Conservation (phyloP, 106 monocot species). For the Dendrobium catenatum region DNA sequence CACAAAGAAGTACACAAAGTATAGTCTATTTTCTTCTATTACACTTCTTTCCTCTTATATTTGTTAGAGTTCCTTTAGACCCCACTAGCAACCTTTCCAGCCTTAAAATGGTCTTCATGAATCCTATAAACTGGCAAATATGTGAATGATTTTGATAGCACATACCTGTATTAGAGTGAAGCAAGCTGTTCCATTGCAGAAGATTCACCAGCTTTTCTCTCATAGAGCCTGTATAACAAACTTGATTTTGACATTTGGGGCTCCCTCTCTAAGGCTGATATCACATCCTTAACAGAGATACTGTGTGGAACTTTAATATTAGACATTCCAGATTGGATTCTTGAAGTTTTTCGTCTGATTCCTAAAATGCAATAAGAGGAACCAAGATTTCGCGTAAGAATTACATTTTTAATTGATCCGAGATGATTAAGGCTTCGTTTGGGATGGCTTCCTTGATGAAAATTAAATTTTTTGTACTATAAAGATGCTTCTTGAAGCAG, state of each 20-base stretch:
- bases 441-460: too few species aligned
- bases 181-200: constrained; percentile 12
- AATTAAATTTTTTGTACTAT: too few species aligned
- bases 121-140: too few species aligned
- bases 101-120: too few species aligned
- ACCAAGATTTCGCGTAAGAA: background rate
- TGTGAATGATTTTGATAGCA: too few species aligned
- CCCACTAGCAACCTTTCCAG: too few species aligned
- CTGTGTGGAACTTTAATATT: constrained; percentile 30
- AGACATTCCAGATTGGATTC: constrained; percentile 5
- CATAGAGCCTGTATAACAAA: constrained; percentile 53
- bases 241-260: constrained; percentile 66
- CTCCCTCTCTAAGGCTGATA: constrained; percentile 69
- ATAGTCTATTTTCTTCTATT: too few species aligned
- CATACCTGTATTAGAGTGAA: background rate
- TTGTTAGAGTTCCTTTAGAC: too few species aligned
- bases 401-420: too few species aligned
- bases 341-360: constrained; percentile 31
- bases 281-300: constrained; percentile 67
- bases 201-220: constrained; percentile 20
- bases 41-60: too few species aligned
- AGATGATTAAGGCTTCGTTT: background rate
- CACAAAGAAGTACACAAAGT: too few species aligned
- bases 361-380: constrained; percentile 14
- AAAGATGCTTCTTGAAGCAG: too few species aligned